Evolutionary conservation across 2,329 filamentous ascomycete genomes (phyloP).

Genomic region (Trichoderma breve): DNA sequence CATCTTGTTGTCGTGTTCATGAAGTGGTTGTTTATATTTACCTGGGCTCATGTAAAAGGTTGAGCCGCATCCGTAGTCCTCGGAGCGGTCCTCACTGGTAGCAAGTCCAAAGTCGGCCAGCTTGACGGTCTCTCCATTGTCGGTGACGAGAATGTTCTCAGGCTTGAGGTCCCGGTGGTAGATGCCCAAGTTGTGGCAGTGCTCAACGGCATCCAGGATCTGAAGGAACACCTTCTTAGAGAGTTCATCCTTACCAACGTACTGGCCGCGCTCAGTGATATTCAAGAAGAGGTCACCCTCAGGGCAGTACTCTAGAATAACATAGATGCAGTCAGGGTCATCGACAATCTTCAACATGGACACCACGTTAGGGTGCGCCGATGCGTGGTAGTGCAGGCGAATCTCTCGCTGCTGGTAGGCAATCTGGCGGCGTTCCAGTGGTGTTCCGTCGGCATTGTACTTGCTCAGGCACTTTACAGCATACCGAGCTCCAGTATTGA

Average conservation of each 20-base stretch:
- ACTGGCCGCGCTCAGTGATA: constrained; percentile 93
- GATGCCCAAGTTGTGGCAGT: constrained; percentile 89
- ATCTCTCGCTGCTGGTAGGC: constrained; percentile 94
- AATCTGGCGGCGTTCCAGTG: constrained; percentile 78
- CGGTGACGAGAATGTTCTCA: constrained; percentile 92
- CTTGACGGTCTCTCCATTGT: constrained; percentile 86
- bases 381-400: constrained; percentile 83
- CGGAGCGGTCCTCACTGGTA: constrained; percentile 76
- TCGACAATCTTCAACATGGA: constrained; percentile 93
- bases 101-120: constrained; percentile 96
- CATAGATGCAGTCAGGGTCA: constrained; percentile 87
- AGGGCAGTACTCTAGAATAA: constrained; percentile 94
- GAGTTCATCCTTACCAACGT: constrained; percentile 86
- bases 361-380: constrained; percentile 87
- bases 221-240: constrained; percentile 88
- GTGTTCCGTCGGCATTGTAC: constrained; percentile 66
- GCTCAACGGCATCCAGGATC: constrained; percentile 92
- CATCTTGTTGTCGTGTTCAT: background rate
- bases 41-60: constrained; percentile 99
- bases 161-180: constrained; percentile 98
- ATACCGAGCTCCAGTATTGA: constrained; percentile 77
- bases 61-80: constrained; percentile 95
- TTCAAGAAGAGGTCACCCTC: constrained; percentile 96
- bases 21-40: constrained; percentile 47
- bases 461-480: constrained; percentile 98